Conservation (phyloP, 805 yeast species). For the Candida rishiriensis region DNA sequence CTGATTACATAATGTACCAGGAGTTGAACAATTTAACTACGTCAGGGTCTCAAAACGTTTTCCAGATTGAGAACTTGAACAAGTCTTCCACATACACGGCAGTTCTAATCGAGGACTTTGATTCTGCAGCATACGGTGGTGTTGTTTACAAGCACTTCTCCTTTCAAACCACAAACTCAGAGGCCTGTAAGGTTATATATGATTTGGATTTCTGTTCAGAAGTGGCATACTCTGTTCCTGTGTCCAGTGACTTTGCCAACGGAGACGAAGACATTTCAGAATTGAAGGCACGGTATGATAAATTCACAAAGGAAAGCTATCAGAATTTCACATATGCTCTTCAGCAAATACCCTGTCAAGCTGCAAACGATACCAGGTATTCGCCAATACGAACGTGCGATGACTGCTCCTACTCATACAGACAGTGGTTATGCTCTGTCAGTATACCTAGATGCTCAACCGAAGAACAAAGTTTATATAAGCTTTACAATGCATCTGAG, state of each 20-base stretch:
- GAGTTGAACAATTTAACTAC: conserved; percentile 20
- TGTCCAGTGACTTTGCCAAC: conserved; percentile 23
- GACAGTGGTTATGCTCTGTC: conserved; percentile 86
- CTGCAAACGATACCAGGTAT: conserved; percentile 57
- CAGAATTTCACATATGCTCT: conserved; percentile 69
- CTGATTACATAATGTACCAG: background rate
- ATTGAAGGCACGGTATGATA: conserved; percentile 54
- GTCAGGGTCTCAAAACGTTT: conserved; percentile 36
- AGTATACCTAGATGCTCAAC: conserved; percentile 84
- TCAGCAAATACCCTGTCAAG: conserved; percentile 72
- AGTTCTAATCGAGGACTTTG: conserved; percentile 50
- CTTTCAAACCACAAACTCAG: conserved; percentile 50
- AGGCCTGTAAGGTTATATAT: conserved; percentile 69
- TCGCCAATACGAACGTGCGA: conserved; percentile 73
- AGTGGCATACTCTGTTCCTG: conserved; percentile 88
- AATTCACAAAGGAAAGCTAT: conserved; percentile 51
- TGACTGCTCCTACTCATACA: conserved; percentile 68
- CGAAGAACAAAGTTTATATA: conserved; percentile 38
- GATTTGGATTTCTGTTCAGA: conserved; percentile 71
- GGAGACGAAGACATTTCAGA: conserved; percentile 28
- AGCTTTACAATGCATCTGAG: conserved; percentile 38
- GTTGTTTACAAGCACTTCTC: conserved; percentile 50
- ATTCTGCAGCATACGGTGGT: conserved; percentile 47
- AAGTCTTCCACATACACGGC: conserved; percentile 60
- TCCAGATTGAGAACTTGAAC: conserved; percentile 58